Base-by-base conservation (phyloP, 192 early-diverging fungal species). In the Dissophora ornata region DNA sequence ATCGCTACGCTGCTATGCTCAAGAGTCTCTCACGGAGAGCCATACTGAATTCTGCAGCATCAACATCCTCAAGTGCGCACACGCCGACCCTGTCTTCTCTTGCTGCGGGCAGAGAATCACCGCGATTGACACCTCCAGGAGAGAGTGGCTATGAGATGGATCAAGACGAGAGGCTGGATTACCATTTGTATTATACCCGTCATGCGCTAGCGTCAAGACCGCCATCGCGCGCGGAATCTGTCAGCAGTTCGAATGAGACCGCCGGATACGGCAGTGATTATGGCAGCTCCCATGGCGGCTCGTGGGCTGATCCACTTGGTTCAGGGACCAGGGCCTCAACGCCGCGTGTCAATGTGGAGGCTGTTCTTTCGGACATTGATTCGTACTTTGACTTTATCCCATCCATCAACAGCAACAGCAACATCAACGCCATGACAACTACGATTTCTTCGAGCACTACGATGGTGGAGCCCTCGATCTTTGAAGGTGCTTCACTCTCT, bases 131-230 rank as follows among this genome's bases (percentile, higher is more conserved):
- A 1, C 26, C 29, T 12, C 21, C 19, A 34, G 33, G 32, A 25
- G 70, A 77, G 12, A 33, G 29, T 34, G 47, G 47, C 45, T 77
- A 77, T 34, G 73, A 77, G 57, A 77, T 77, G 73, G 73, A 77
- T n/a, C 73, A 77, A 45, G 73, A 77, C 47, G 73, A 77, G 53
- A 67, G 53, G n/a, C 53, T 77, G 24, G 73, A 77, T 40, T 77
- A 77, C 32, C 73, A 67, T 62, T 41, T 77, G 41, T 77, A 77
- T 62, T 77, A 77, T 77, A 77, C 73, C 73, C 73, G 73, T 33
- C 73, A 77, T 46, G 38, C 63, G 2, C 54, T 77, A 6, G 62
- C 73, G 36, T 67, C 73, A 19, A 61, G 73, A 16, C 73, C 73
- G 11, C 73, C 73, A 2, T 77, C 73, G 29, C 73, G 73, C 11